Conservation (phyloP, 129 eudicot genomes). For the Deinandra increscens region DNA sequence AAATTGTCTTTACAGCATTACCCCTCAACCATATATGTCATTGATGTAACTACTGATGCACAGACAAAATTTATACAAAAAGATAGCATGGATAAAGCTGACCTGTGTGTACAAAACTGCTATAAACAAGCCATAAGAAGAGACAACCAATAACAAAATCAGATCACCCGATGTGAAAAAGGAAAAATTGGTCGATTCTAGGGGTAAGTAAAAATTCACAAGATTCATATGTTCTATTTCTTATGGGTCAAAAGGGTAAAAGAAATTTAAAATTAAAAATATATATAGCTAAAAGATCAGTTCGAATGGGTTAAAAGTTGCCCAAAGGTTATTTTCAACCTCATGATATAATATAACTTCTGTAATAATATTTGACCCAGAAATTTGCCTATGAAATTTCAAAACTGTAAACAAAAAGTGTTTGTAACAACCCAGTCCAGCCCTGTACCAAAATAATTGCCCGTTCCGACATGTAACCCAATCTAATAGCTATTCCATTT, state of each 20-base stretch:
- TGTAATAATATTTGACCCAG: too few species aligned
- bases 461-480: not conserved
- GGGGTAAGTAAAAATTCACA: not conserved
- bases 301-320: too few species aligned
- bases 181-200: not conserved
- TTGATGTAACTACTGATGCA: not conserved
- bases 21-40: not conserved
- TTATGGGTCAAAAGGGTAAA: not conserved
- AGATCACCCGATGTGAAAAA: not conserved
- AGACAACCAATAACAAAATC: not conserved
- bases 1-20: not conserved
- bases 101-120: not conserved
- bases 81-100: not conserved
- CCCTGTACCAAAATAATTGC: not conserved
- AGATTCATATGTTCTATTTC: not conserved
- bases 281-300: too few species aligned
- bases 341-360: too few species aligned
- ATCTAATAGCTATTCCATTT: not conserved
- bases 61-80: not conserved
- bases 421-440: not conserved
- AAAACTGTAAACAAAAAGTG: not conserved
- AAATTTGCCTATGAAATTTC: not conserved
- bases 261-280: too few species aligned
- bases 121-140: not conserved
- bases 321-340: too few species aligned